Evolutionary conservation across 202 grass and related monocot species (phyloP), one percentile per base, ranked within the genome.

Genomic region (Brachypodium distachyon): DNA sequence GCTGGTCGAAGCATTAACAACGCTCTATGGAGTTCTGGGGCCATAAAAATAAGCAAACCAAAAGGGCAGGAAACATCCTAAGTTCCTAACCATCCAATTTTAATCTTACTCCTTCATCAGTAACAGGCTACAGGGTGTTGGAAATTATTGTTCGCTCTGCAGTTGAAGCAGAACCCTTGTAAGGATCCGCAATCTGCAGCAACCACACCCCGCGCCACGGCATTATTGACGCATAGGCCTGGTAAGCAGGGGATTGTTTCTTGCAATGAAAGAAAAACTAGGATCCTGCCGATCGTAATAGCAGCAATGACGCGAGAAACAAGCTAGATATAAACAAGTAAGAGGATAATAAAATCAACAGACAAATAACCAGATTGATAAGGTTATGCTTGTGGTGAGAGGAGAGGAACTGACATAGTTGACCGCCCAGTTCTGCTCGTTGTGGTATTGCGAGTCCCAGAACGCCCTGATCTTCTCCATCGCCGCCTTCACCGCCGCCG

Each of bases 351-450:
- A n/a, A n/a, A n/a, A n/a, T n/a, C 62, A 3, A 43, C 12, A 12
- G 37, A 66, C 9, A 41, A 4, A 66, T 66, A 66, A 40, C 61
- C 27, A 43, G 38, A 75, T 41, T 9, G 17, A 43, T 17, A 7
- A 0, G 33, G 33, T 8, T 16, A 18, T 21, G 27, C 13, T 2
- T 28, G 5, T 19, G 16, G 36, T 1, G 41, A 10, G 48, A 19
- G 2, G 54, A 71, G 43, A 14, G 43, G 32, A 57, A 29, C 48
- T 66, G n/a, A 95, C 92, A 33, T 34, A 43, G 86, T 95, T 95
- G 57, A 87, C 1, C 12, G 77, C 83, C 88, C 86, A 73, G 10
- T 89, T 83, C 73, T 82, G 63, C 54, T 95, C 81, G 73, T 89
- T 74, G 42, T 87, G 58, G 38, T 89, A 46, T 83, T 87, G 92